phyloP scores from a whole-genome alignment of 2,329 filamentous ascomycete genomes.

The Pyricularia pennisetigena region DNA sequence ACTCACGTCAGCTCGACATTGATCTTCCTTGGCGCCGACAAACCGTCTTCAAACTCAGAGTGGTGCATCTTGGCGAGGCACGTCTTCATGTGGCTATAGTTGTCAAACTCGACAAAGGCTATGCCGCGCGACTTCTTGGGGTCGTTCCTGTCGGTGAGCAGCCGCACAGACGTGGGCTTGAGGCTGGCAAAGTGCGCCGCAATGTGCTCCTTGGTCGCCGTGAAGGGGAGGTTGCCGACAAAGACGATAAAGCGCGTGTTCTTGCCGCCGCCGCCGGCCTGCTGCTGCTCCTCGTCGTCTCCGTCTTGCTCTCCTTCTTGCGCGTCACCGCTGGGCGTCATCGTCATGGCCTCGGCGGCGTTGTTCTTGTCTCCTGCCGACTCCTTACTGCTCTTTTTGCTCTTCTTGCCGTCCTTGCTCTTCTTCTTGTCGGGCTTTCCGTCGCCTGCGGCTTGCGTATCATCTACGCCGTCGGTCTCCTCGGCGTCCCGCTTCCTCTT shows the following conservation, averaged over 20 bases:
- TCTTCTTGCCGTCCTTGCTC: not conserved
- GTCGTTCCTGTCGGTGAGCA: conserved; percentile 44
- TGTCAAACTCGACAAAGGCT: conserved; percentile 82
- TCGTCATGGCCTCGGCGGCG: not conserved
- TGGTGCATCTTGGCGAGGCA: conserved; percentile 89
- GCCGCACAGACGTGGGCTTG: conserved; percentile 59
- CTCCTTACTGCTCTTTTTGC: not conserved
- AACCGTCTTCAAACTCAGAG: conserved; percentile 56
- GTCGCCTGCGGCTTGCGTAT: not conserved
- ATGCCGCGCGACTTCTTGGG: conserved; percentile 61
- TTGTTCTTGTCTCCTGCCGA: not conserved
- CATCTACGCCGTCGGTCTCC: not conserved
- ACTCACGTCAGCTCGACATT: conserved; percentile 85
- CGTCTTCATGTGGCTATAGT: conserved; percentile 84
- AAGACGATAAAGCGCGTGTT: conserved; percentile 46
- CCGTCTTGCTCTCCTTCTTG: not conserved
- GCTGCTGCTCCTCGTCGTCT: not conserved
- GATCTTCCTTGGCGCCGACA: conserved; percentile 57
- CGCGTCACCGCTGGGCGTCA: not conserved
- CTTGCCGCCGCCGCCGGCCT: not conserved
- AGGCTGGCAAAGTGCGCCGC: conserved; percentile 70
- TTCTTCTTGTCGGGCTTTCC: not conserved
- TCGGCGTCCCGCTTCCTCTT: not conserved
- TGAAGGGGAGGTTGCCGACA: conserved; percentile 79
- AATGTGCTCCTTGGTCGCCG: conserved; percentile 61